Evolutionary conservation across 805 yeast genomes (phyloP), one percentile per base, ranked within the genome.

Genomic region (Starmerella stigmatis): DNA sequence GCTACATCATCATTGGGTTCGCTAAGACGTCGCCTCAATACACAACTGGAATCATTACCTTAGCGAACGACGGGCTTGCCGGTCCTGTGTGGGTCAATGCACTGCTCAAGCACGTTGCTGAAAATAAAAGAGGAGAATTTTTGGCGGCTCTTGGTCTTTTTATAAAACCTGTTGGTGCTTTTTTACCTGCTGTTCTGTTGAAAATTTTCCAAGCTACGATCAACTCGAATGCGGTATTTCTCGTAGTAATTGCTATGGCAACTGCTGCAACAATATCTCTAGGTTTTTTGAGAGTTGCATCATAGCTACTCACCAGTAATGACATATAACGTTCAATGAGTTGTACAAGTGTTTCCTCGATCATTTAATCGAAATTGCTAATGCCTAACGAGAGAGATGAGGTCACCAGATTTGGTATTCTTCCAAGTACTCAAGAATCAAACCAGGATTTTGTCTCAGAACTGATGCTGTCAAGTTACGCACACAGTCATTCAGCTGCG

Each of bases 361-460:
- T n/a, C n/a, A 29, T 29, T 29, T 8, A 31, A 17, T 10, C 16
- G 5, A 16, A 6, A 10, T 13, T 7, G 6, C 35, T 5, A 31
- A 6, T 13, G 8, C 20, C 10, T 7, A 19, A 6, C n/a, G 9
- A 15, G 5, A 19, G 5, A 4, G 38, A 7, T 17, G n/a, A 8
- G 2, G 3, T 31, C 23, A 76, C 89, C 89, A 81, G 12, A 72
- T 67, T 61, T 80, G 86, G 42, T 78, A 65, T 59, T 81, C 86
- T 57, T 83, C 92, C 55, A 68, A 73, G 56, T 74, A 75, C 49
- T 79, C 86, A 15, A 83, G 69, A 35, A 78, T 63, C 31, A 68
- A 65, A 3, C 64, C 61, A 17, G 78, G 61, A 23, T 30, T 2
- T 19, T 39, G 11, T 9, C 15, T 15, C 36, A 68, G 60, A 13